phyloP scores from a whole-genome alignment of 371 early-diverging fungal genomes.

The Lichtheimia ornata region DNA sequence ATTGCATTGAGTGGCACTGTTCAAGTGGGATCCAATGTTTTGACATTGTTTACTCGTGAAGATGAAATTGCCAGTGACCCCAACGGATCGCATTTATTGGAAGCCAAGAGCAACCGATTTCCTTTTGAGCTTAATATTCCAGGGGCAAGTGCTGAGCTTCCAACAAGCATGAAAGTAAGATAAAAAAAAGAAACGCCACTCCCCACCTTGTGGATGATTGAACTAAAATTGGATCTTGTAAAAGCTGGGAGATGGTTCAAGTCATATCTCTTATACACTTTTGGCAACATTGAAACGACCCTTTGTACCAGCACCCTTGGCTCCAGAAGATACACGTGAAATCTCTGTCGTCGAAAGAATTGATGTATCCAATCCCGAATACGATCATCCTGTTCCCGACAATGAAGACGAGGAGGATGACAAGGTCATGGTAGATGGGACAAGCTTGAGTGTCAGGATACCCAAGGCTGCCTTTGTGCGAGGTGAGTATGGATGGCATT shows the following conservation, averaged over 20 bases:
- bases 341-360: conserved; percentile 42
- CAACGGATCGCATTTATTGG: conserved; percentile 31
- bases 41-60: conserved; percentile 25
- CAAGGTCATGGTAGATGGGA: conserved; percentile 11
- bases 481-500: conserved; percentile 23
- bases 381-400: conserved; percentile 19
- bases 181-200: conserved; percentile 1
- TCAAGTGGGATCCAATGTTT: conserved; percentile 23
- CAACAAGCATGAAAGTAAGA: conserved; percentile 44
- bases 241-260: conserved; percentile 19
- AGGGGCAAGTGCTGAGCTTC: conserved; percentile 24
- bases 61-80: conserved; percentile 26
- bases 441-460: conserved; percentile 10
- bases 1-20: conserved; percentile 35
- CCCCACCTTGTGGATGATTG: background rate
- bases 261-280: conserved; percentile 7
- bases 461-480: conserved; percentile 44
- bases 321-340: conserved; percentile 19
- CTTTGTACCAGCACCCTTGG: conserved; percentile 19
- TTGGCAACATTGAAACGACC: conserved; percentile 31
- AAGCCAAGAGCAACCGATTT: conserved; percentile 42
- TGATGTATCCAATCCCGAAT: conserved; percentile 33
- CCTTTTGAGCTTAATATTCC: conserved; percentile 45
- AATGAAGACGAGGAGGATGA: conserved; percentile 21
- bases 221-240: conserved; percentile 1